A percentile compares a stretch with the other conserved stretches of the same genome.
Evolutionary conservation across 768 basidiomycete genomes (phyloP).

Genomic region (Suillus lakei): DNA sequence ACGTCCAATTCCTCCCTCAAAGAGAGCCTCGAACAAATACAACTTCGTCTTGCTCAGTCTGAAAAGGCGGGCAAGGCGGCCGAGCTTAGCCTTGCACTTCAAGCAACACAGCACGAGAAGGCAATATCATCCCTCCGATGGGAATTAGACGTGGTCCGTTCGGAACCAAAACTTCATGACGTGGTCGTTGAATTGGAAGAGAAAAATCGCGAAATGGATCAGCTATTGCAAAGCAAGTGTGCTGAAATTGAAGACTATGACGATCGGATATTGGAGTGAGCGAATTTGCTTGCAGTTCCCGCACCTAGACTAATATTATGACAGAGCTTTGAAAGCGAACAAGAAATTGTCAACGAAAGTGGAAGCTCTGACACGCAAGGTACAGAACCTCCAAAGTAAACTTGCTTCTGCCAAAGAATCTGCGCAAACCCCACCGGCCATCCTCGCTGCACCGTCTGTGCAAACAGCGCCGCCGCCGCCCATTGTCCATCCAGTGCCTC

Average conservation of each 20-base stretch:
- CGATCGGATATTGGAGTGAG: conserved; percentile 79
- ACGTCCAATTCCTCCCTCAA: conserved; percentile 43
- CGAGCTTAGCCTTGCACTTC: conserved; percentile 69
- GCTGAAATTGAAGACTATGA: conserved; percentile 85
- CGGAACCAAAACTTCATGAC: conserved; percentile 58
- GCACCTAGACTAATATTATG: conserved; percentile 12
- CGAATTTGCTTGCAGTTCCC: conserved; percentile 18
- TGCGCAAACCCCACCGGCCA: conserved; percentile 33
- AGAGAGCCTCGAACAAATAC: conserved; percentile 45
- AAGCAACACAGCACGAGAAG: conserved; percentile 69
- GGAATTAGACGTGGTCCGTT: conserved; percentile 56
- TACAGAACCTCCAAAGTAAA: conserved; percentile 73
- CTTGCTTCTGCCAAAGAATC: conserved; percentile 52
- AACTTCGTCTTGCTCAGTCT: conserved; percentile 50
- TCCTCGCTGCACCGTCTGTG: conserved; percentile 13
- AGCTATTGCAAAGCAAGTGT: conserved; percentile 68
- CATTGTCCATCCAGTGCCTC: conserved; percentile 25
- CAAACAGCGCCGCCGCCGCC: conserved; percentile 14
- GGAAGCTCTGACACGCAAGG: conserved; percentile 73
- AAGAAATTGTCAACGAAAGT: conserved; percentile 75
- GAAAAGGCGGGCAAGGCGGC: conserved; percentile 65
- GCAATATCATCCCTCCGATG: conserved; percentile 60
- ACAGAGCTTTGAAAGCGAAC: conserved; percentile 78
- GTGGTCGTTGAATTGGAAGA: conserved; percentile 66
- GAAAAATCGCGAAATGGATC: conserved; percentile 77